phyloP scores from a whole-genome alignment of 2,329 filamentous ascomycete species.

The Penicillium sp. region DNA sequence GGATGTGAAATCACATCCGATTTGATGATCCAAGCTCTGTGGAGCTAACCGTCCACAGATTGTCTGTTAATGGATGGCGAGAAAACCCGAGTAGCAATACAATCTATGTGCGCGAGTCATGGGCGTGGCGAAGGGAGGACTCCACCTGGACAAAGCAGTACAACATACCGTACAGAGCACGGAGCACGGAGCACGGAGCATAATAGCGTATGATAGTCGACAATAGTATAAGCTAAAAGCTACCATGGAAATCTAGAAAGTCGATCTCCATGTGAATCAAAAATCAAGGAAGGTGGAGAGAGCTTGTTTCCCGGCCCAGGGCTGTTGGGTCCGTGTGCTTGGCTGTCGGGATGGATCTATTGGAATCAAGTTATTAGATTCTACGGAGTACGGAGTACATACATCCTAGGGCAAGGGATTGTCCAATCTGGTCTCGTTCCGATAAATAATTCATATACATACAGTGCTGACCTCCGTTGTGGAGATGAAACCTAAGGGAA shows the following conservation, averaged over 20 bases:
- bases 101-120: background rate
- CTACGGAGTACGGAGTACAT: too few species aligned
- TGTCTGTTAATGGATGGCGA: background rate
- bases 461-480: conserved; percentile 6
- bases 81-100: background rate
- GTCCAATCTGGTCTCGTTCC: background rate
- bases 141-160: background rate
- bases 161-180: too few species aligned
- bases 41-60: background rate
- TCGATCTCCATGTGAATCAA: background rate
- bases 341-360: background rate
- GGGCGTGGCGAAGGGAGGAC: background rate
- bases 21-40: background rate
- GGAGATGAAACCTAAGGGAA: background rate
- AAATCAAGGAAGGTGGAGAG: conserved; percentile 4
- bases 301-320: conserved; percentile 1
- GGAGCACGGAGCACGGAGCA: background rate
- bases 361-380: background rate
- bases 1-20: background rate
- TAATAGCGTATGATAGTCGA: background rate
- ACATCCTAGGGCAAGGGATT: background rate
- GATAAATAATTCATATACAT: background rate
- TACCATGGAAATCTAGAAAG: background rate
- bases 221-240: background rate
- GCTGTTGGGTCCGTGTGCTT: background rate